Base-by-base conservation (phyloP, 257 asterid species). In the Misopates orontium region DNA sequence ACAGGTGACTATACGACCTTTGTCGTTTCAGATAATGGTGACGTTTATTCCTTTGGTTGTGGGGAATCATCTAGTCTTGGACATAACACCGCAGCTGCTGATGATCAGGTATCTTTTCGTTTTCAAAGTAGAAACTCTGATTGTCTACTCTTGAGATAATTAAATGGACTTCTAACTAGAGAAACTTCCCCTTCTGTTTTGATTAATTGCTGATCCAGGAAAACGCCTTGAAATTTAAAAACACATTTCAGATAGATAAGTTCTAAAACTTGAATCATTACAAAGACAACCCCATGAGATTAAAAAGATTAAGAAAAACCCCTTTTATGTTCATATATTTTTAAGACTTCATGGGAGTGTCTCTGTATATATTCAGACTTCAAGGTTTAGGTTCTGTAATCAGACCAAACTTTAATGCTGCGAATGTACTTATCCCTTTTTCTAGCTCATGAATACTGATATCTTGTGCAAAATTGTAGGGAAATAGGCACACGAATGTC, bases 51-150 rank as follows among this genome's bases (percentile, higher is more conserved):
- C 22, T 95, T 95, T 50, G 99, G 99, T 4, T 95, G 99, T 69
- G 99, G 98, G 47, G 95, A 84, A 72, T 91, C 97, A 0, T 95
- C 97, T 16, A 91, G 98, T 73, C 96, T 95, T 31, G 99, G 99
- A 56, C 99, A 91, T 48, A 85, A 82, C 70, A 69, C 83, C 20
- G 91, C 66, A 3, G 81, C 63, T 22, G 80, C 56, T 21, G 96
- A 89, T 54, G 97, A 79, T 61, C 95, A 94, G 99, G 99, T 94
- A 68, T 66, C 67, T 8, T 69, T 54, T 42, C n/a, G 14, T 52
- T 59, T 60, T 59, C 41, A 36, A 36, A 5, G 42, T 9, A 36
- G 42, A 4, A 4, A 4, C 42, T 36, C 10, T 36, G 8, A 36
- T 4, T 36, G 8, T n/a, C n/a, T 2, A 6, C 13, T 42, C 11